Base-by-base conservation (phyloP, 371 early-diverging fungal genomes). In the Dinochytrium kinnereticum region DNA sequence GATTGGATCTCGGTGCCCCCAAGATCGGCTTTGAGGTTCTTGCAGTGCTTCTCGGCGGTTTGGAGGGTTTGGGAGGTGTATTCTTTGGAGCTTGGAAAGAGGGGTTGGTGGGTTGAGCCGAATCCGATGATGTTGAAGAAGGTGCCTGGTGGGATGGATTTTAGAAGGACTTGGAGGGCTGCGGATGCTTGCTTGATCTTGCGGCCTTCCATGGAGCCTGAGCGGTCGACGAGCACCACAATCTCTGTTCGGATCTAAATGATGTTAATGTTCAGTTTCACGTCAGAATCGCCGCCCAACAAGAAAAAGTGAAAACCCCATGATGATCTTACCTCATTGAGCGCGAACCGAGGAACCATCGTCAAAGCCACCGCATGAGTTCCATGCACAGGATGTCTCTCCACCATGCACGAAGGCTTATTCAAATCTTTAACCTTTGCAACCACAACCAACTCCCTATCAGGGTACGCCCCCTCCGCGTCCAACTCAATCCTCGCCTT, bases 41-140 rank as follows among this genome's bases (percentile, higher is more conserved):
- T 34, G 26, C 73, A 76, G 51, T 77, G 72, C 26, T 34, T n/a
- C 10, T 79, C 50, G 1, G 86, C 87, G 1, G 68, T 61, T 15
- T 71, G 66, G 37, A 86, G 75, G 17, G 78, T 75, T 21, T 28
- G 30, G 59, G 80, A 65, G 31, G 75, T 70, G 72, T 85, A 85
- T 21, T 70, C 70, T 34, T 51, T 50, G 53, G 78, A 76, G 49
- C 69, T 71, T n/a, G 81, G 71, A 68, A 85, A 86, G 28, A 86
- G 73, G 51, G 73, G 68, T 26, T 57, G 36, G 68, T 72, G 68
- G 15, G 17, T 31, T 34, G 61, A 55, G 38, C 85, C 87, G 70
- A 86, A 86, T 2, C 85, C 81, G 64, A 86, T 76, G 21, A 86
- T 81, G 71, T 86, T 85, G 76, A 86, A 84, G 57, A 68, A 78